Percentiles rank a stretch among this genome's conserved stretches.
Conservation (phyloP, 805 yeast species). For the Metschnikowia hibisci region DNA sequence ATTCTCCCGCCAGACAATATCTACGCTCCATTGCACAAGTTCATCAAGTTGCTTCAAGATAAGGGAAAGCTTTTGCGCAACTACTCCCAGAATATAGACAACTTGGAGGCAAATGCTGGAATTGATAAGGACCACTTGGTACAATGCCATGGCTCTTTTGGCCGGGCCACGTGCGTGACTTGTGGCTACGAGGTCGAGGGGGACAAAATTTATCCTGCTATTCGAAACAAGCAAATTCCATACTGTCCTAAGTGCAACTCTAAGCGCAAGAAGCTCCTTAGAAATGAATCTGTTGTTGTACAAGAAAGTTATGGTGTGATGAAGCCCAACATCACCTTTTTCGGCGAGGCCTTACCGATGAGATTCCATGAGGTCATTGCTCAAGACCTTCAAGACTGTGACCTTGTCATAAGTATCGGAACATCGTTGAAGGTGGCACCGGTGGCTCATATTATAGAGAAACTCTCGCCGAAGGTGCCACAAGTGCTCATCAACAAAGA, state of each 20-base stretch:
- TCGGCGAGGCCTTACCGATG: conserved; percentile 79
- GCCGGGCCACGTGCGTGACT: conserved; percentile 77
- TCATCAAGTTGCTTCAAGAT: conserved; percentile 69
- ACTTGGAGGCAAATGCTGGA: conserved; percentile 80
- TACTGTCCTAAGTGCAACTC: conserved; percentile 63
- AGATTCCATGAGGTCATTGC: conserved; percentile 57
- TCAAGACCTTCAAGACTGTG: conserved; percentile 65
- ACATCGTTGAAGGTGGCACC: conserved; percentile 92
- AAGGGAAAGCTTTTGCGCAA: conserved; percentile 74
- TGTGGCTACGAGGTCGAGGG: conserved; percentile 70
- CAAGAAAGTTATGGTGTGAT: conserved; percentile 68
- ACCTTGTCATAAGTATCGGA: conserved; percentile 78
- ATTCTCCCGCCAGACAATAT: conserved; percentile 68
- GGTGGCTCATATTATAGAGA: conserved; percentile 80
- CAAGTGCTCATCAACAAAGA: conserved; percentile 78
- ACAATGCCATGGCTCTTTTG: conserved; percentile 93
- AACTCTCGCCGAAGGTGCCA: conserved; percentile 69
- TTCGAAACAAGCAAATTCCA: conserved; percentile 59
- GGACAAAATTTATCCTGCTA: conserved; percentile 53
- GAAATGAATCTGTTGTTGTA: conserved; percentile 27
- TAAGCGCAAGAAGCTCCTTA: conserved; percentile 34
- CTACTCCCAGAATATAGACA: conserved; percentile 90
- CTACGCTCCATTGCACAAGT: conserved; percentile 77
- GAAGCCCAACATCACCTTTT: conserved; percentile 91
- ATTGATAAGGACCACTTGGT: conserved; percentile 60